phyloP scores from a whole-genome alignment of 2,329 filamentous ascomycete genomes.

The Cadophora luteo-olivacea region DNA sequence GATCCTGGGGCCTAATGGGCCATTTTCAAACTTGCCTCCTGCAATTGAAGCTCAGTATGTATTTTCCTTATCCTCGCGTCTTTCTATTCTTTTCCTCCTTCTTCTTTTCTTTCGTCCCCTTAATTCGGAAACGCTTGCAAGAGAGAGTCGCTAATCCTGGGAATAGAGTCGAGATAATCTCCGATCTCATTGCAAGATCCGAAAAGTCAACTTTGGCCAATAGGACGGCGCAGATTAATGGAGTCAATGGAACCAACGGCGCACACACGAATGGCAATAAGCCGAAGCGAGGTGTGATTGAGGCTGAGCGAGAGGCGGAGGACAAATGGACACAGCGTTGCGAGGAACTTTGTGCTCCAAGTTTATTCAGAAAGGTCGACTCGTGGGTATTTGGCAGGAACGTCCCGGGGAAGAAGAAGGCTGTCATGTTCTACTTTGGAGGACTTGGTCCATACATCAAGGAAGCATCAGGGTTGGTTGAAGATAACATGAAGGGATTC shows the following conservation, averaged over 20 bases:
- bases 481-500: slow-evolving; percentile 5
- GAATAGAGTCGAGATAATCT: slow-evolving; percentile 41
- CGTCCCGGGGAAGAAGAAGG: background rate
- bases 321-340: background rate
- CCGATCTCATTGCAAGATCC: slow-evolving; percentile 3
- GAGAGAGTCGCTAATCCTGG: background rate
- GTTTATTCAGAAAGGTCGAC: slow-evolving; percentile 2
- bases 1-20: slow-evolving; percentile 48
- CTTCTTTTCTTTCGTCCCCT: too few species aligned
- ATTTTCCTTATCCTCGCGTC: background rate
- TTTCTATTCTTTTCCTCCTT: too few species aligned
- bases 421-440: slow-evolving; percentile 12
- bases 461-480: background rate
- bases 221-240: background rate
- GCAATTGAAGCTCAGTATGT: slow-evolving; percentile 44
- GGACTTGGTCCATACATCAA: slow-evolving; percentile 6
- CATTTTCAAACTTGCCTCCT: slow-evolving; percentile 48
- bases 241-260: background rate
- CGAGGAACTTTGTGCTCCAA: background rate
- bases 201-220: background rate
- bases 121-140: too few species aligned
- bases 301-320: slow-evolving; percentile 2
- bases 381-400: slow-evolving; percentile 15
- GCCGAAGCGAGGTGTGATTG: slow-evolving; percentile 1
- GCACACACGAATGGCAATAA: background rate